Evolutionary conservation across 305 asterid genomes (phyloP).

Genomic region (Solanum aculeatissimum): DNA sequence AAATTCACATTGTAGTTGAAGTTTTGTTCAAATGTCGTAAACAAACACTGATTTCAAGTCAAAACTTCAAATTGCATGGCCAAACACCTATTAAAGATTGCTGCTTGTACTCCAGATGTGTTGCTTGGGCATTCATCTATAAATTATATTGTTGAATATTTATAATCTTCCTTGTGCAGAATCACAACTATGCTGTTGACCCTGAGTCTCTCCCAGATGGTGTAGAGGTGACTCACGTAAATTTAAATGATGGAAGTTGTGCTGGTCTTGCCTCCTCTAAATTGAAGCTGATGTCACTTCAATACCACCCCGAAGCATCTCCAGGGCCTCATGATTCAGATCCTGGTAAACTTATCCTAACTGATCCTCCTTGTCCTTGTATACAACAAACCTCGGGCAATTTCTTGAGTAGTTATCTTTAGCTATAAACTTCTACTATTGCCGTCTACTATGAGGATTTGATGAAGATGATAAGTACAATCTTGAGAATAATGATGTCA

Average conservation of each 20-base stretch:
- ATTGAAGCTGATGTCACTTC: constrained; percentile 83
- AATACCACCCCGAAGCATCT: constrained; percentile 95
- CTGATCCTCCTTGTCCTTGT: background rate
- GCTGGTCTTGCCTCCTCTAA: constrained; percentile 83
- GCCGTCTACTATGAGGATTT: background rate
- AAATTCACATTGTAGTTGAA: background rate
- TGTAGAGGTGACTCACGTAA: constrained; percentile 85
- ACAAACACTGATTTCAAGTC: background rate
- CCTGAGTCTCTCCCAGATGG: constrained; percentile 82
- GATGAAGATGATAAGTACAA: background rate
- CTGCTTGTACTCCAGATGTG: background rate
- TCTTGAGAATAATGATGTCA: background rate
- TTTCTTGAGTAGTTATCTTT: background rate
- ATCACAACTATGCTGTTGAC: constrained; percentile 93
- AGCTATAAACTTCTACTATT: background rate
- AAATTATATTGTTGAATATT: background rate
- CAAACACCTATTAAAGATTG: background rate
- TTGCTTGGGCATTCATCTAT: background rate
- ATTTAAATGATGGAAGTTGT: constrained; percentile 94
- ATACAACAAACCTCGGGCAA: background rate
- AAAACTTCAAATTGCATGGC: background rate
- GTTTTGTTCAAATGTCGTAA: background rate
- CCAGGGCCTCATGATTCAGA: constrained; percentile 99
- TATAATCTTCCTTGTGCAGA: constrained; percentile 29
- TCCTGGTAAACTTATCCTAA: constrained; percentile 34